These are phyloP conservation scores for Melaleuca quinquenervia DNA, from an alignment of 345 rosid species.

Conservation along the genomic window DNA sequence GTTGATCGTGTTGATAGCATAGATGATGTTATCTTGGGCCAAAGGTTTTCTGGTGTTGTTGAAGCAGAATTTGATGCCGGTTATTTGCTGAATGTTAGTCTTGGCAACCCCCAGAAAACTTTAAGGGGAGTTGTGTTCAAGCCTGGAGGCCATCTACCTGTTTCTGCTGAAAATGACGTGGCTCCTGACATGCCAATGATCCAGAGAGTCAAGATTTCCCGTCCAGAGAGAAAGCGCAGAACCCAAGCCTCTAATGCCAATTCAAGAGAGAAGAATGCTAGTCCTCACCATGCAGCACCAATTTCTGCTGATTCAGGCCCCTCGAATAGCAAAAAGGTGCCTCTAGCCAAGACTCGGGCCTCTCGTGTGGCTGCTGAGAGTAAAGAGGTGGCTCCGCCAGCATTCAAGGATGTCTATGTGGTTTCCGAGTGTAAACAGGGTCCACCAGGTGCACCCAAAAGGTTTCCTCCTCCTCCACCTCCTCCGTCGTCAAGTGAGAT, in stretches of 20 bases:
- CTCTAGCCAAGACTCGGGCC: neutral
- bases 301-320: neutral
- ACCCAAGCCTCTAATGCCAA: neutral
- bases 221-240: conserved; percentile 18
- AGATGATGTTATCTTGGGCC: conserved; percentile 46
- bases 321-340: conserved; percentile 4
- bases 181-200: conserved; percentile 68
- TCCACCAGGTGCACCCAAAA: neutral
- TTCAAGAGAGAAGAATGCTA: neutral
- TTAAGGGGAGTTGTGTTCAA: conserved; percentile 77
- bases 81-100: conserved; percentile 58
- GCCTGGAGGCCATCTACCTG: conserved; percentile 58
- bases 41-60: conserved; percentile 55
- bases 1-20: neutral
- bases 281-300: neutral
- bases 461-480: neutral
- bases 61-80: conserved; percentile 75
- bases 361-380: neutral
- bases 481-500: neutral
- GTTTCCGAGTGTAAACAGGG: neutral
- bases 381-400: neutral
- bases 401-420: neutral
- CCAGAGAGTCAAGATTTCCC: conserved; percentile 36
- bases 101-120: conserved; percentile 42
- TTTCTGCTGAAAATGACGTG: conserved; percentile 49